Conservation (phyloP, 352 stramenopile species). For the Elongisporangium anandrum region DNA sequence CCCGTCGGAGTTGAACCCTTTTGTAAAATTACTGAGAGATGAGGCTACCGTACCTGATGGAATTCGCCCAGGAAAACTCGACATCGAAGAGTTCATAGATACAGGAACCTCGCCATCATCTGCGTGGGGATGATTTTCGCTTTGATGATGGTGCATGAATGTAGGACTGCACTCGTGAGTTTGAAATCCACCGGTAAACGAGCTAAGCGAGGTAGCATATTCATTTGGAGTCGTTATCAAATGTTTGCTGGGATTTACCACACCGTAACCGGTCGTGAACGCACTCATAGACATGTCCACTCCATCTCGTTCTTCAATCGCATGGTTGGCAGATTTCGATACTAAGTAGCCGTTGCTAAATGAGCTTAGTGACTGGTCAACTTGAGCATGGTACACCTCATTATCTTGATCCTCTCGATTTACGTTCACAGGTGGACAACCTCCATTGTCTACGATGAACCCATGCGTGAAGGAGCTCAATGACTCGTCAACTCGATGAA, state of each 20-base stretch:
- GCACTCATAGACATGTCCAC: conserved; percentile 31
- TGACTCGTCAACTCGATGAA: conserved; percentile 18
- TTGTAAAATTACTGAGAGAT: neutral
- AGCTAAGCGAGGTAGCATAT: conserved; percentile 2
- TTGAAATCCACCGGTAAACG: conserved; percentile 2
- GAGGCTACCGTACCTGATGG: neutral
- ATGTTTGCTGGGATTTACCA: neutral
- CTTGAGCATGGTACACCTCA: neutral
- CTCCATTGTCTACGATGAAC: conserved; percentile 11
- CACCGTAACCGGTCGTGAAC: conserved; percentile 4
- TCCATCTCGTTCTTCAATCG: neutral
- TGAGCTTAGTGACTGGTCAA: conserved; percentile 29
- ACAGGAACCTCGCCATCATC: neutral
- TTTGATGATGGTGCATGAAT: neutral
- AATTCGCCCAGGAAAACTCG: neutral
- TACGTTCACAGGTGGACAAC: neutral
- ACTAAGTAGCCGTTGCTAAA: conserved; percentile 30
- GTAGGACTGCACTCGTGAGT: neutral
- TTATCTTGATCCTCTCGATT: conserved; percentile 1
- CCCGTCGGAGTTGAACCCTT: neutral
- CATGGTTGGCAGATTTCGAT: neutral
- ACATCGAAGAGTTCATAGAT: neutral
- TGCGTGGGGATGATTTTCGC: neutral
- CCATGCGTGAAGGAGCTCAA: conserved; percentile 42
- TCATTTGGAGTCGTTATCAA: conserved; percentile 1